phyloP scores from a whole-genome alignment of 2,329 filamentous ascomycete genomes.

The Neonectria punicea region DNA sequence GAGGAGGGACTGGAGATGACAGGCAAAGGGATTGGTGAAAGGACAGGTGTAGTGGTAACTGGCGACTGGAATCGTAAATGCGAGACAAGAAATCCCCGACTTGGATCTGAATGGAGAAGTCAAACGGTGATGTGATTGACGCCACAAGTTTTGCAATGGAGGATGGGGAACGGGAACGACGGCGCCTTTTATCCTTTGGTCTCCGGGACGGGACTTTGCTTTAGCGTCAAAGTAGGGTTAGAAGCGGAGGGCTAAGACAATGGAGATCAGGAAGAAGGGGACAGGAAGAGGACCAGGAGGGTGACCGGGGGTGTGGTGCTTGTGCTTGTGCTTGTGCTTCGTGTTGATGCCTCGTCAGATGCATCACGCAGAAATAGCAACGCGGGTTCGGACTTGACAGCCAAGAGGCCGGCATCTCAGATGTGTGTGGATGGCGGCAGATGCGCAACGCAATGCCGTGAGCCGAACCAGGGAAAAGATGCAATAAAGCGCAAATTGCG shows the following conservation, averaged over 20 bases:
- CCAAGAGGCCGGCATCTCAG: neutral
- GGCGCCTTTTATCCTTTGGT: slow-evolving; percentile 28
- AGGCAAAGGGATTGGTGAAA: slow-evolving; percentile 16
- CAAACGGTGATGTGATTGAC: slow-evolving; percentile 41
- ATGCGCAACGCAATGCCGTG: neutral
- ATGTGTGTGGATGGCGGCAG: neutral
- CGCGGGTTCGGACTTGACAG: neutral
- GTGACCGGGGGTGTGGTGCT: neutral
- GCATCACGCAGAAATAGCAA: neutral
- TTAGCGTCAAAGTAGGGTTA: slow-evolving; percentile 1
- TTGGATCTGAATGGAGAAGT: slow-evolving; percentile 29
- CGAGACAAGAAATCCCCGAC: slow-evolving; percentile 26
- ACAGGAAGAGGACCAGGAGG: neutral
- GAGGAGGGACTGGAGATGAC: slow-evolving; percentile 25
- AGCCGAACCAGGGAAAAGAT: neutral
- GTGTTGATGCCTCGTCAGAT: slow-evolving; percentile 2
- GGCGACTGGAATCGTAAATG: slow-evolving; percentile 26
- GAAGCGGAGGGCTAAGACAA: neutral
- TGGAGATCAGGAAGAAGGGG: neutral
- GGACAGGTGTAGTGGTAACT: neutral
- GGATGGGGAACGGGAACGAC: slow-evolving; percentile 29
- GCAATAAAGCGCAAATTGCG: slow-evolving; percentile 1
- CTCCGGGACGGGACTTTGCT: slow-evolving; percentile 4
- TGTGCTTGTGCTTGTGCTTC: neutral
- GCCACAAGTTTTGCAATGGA: slow-evolving; percentile 43